A percentile compares a stretch with the other conserved stretches of the same genome.
phyloP scores from a whole-genome alignment of 2,329 filamentous ascomycete species.

The Dactylonectria estremocensis region DNA sequence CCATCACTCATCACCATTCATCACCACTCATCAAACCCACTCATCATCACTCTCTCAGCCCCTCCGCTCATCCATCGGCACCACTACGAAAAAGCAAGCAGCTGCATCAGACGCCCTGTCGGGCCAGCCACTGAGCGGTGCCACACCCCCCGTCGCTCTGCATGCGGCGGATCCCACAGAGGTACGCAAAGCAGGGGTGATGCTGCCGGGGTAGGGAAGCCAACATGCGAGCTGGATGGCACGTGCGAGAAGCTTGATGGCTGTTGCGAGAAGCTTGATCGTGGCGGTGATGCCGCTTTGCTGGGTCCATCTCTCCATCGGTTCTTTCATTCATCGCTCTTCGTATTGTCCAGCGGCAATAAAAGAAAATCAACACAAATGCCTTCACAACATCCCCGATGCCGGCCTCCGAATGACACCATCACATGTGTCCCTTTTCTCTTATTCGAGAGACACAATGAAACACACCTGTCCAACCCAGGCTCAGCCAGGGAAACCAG shows the following conservation, averaged over 20 bases:
- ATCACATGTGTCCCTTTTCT: no score
- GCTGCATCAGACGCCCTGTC: constrained; percentile 2
- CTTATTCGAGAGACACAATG: not conserved
- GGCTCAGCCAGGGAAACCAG: not conserved
- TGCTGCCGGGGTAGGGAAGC: constrained; percentile 13
- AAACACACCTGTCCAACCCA: not conserved
- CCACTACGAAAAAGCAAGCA: constrained; percentile 11
- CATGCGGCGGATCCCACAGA: constrained; percentile 18
- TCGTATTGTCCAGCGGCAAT: no score
- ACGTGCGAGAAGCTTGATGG: constrained; percentile 46
- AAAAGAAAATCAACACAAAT: no score
- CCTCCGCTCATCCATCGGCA: not conserved
- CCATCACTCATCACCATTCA: not conserved
- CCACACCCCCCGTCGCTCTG: constrained; percentile 26
- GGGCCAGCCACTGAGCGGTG: constrained; percentile 25
- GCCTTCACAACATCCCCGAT: no score
- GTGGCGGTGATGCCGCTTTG: not conserved
- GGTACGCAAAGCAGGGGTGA: constrained; percentile 9
- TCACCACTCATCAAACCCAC: not conserved
- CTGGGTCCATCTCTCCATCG: no score
- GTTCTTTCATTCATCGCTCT: no score
- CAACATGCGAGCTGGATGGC: constrained; percentile 36
- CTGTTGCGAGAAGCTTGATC: constrained; percentile 7
- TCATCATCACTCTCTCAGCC: constrained; percentile 1
- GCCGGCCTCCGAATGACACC: no score